Evolutionary conservation across 805 yeast genomes (phyloP), one percentile per base, ranked within the genome.

Genomic region (Yamadazyma paraphyllophila): DNA sequence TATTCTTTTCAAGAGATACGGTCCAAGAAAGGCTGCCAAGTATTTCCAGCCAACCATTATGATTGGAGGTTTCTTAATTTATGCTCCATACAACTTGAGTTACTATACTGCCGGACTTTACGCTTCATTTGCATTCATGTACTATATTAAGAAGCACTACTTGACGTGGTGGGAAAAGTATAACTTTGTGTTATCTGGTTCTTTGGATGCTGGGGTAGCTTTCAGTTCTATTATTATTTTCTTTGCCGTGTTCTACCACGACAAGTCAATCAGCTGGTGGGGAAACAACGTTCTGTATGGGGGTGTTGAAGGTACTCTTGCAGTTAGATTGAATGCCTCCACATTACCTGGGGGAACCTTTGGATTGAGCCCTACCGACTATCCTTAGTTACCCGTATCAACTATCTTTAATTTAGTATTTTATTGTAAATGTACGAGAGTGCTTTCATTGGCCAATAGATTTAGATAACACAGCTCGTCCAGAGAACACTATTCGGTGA

Each of bases 231-330:
- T 67, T 44, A 66, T 67, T 44, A 63, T 67, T 26, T 67, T 66
- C 58, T 67, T 67, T 49, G 66, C 71, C 2, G 71, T 66, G 4
- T 63, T 62, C 44, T 67, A 65, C 44, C 60, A 66, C 39, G 61
- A 53, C 10, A 65, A 59, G 45, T 40, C 48, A 24, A 52, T 66
- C 32, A 36, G 24, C n/a, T 64, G 67, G 69, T 63, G 69, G 69
- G 67, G 67, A 4, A 60, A 58, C 41, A 43, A 39, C 27, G 62
- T 58, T 10, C 34, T 57, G 0, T 56, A 52, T 40, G 52, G 39
- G 1, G 78, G 78, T 45, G 44, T 63, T 33, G 78, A 74, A 41
- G 60, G 57, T 38, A 70, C 65, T 34, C 11, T 12, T 8, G 64
- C 61, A 33, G 51, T 49, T 25, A 32, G 30, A 25, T 29, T 48